Base-by-base conservation (phyloP, 495 filamentous ascomycete genomes). In the Bathelium albidoporum region DNA sequence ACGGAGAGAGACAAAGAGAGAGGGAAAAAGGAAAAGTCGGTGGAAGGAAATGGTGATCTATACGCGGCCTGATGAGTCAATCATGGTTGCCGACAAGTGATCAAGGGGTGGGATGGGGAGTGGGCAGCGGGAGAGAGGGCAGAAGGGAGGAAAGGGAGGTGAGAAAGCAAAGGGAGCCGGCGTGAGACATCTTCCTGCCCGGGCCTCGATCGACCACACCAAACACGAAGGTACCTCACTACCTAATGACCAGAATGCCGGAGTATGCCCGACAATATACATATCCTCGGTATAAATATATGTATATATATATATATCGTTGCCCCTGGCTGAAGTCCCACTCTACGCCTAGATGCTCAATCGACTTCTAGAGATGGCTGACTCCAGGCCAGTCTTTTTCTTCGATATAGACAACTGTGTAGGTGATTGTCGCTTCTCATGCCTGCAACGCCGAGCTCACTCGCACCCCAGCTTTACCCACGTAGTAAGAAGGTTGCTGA, bases 351-450 rank as follows among this genome's bases (percentile, higher is more conserved):
- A n/a, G n/a, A n/a, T n/a, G n/a, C n/a, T n/a, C n/a, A n/a, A 18
- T 41, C 16, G 18, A 12, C 16, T 20, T 49, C n/a, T 20, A 5
- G 44, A 16, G 14, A 49, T 55, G 49, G 24, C 20, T 11, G 49
- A 55, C 49, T 55, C 69, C 60, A 69, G 84, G 52, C 83, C 85
- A 0, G 79, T 90, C 3, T 88, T 92, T 76, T 93, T 91, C 74
- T 90, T 91, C 66, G 95, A 99, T 70, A 97, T 99, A 72, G 95
- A 99, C 81, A 99, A 99, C 70, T 97, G 95, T 76, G 85, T 88
- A 79, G 65, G 83, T 81, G 20, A 24, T n/a, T 12, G 26, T 14
- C 20, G 14, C 11, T 22, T 62, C 58, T 14, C 9, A 34, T 12
- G 16, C 12, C n/a, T 5, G 44, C 29, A 24, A n/a, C 49, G 29